Conservation (phyloP, 2,329 filamentous ascomycete species). For the Colletotrichum sp. region DNA sequence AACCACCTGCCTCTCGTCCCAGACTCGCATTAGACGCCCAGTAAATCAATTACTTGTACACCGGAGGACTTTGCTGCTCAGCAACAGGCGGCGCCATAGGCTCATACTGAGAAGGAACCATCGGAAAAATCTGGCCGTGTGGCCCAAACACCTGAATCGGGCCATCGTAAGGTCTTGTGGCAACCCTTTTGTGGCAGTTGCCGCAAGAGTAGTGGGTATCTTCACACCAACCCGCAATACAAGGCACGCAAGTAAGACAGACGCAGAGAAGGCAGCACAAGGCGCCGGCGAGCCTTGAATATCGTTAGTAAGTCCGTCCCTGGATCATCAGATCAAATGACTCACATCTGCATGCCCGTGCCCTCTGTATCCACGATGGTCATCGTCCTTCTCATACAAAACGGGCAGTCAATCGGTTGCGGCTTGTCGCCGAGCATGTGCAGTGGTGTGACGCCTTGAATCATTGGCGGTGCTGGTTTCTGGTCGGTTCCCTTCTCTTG, state of each 20-base stretch:
- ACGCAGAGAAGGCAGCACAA: constrained; percentile 35
- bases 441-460: constrained; percentile 22
- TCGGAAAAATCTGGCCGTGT: neutral
- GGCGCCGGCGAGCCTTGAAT: constrained; percentile 29
- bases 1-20: neutral
- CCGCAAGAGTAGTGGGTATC: constrained; percentile 32
- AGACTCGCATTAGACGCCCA: neutral
- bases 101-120: neutral
- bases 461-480: neutral
- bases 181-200: constrained; percentile 33
- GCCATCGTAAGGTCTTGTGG: constrained; percentile 24
- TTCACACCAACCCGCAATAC: constrained; percentile 36
- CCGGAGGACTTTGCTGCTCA: neutral
- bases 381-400: constrained; percentile 29
- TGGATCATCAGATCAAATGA: neutral
- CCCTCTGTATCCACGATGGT: constrained; percentile 27
- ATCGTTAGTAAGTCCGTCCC: neutral
- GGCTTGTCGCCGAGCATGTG: constrained; percentile 27
- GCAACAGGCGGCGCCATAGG: neutral
- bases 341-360: constrained; percentile 4
- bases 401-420: constrained; percentile 35
- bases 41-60: neutral
- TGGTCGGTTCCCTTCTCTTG: neutral
- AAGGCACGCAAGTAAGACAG: constrained; percentile 35
- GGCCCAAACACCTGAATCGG: constrained; percentile 27